Base-by-base conservation (phyloP, 805 yeast genomes). In the Metschnikowia bowlesiae region DNA sequence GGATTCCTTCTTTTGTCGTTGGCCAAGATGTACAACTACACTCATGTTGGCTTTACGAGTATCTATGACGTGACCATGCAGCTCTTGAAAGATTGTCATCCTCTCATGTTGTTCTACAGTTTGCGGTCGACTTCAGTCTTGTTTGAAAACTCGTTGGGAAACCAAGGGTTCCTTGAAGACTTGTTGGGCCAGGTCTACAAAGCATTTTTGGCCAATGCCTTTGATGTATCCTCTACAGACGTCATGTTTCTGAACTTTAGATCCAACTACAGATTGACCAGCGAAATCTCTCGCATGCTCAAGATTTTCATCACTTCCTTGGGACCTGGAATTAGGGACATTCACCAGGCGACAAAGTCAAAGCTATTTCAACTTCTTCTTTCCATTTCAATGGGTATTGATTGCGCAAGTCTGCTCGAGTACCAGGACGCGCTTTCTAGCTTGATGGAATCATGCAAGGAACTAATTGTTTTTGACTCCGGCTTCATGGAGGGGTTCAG, bases 41-140 rank as follows among this genome's bases (percentile, higher is more conserved):
- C 68, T 4, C 65, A 62, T n/a, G 22, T 51, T 16, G 72, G 71
- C 1, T 69, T 67, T 44, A 56, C 48, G 31, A 71, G 78, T 4
- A 77, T 85, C 3, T 71, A 77, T 50, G 82, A 82, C 34, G 81
- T 89, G 4, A 61, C 83, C 2, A 65, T 76, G 36, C 83, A 87
- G 13, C 71, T 92, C 30, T 64, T 84, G 4, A 69, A 69, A 18
- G 98, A 92, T 65, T 91, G 96, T 0, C 92, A 91, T 62, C 96
- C 97, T 0, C 70, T 81, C 1, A 90, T 94, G 14, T 91, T 88
- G 62, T 76, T 80, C 48, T 85, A 90, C 76, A 75, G 92, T 0
- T 63, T 90, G 57, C 78, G 78, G 43, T 79, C 94, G 0, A 62
- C 86, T 39, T 66, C 79, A 2, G 67, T 78, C 0, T 64, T 87